A percentile compares a stretch with the other conserved stretches of the same genome.
Evolutionary conservation across 1,284 basidiomycete species (phyloP).

Genomic region (Thecaphora thlaspeos): DNA sequence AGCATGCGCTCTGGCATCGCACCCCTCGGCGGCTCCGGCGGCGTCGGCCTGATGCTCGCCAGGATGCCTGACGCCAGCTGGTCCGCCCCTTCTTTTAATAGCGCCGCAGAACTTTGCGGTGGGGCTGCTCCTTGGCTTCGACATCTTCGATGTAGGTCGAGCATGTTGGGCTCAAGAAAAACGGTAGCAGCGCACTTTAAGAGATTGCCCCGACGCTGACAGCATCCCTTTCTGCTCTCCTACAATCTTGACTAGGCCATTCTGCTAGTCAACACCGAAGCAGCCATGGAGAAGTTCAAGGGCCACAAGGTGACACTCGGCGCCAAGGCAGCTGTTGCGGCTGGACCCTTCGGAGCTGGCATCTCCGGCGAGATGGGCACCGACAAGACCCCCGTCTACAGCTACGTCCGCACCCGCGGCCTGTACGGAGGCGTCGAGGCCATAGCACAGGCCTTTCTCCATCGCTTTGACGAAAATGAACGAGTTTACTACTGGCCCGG

Average conservation of each 20-base stretch:
- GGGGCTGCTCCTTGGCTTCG: conserved; percentile 48
- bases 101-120: conserved; percentile 62
- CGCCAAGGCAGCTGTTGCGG: conserved; percentile 62
- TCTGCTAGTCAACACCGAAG: conserved; percentile 61
- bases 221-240: too few species aligned
- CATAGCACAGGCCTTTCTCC: conserved; percentile 45
- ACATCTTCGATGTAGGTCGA: conserved; percentile 44
- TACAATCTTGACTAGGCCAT: conserved; percentile 6
- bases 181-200: too few species aligned
- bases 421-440: conserved; percentile 56
- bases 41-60: conserved; percentile 58
- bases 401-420: conserved; percentile 55
- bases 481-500: conserved; percentile 55
- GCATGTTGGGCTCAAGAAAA: too few species aligned
- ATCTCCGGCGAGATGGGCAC: conserved; percentile 61
- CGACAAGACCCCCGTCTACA: conserved; percentile 53
- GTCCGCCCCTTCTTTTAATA: conserved; percentile 62
- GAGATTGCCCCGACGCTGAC: too few species aligned
- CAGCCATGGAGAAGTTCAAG: conserved; percentile 62
- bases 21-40: conserved; percentile 63
- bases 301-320: conserved; percentile 63
- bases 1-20: conserved; percentile 62
- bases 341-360: conserved; percentile 63
- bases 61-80: conserved; percentile 57
- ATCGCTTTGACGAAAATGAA: conserved; percentile 55